Evolutionary conservation across 768 basidiomycete genomes (phyloP).

Genomic region (Kwoniella dendrophila): DNA sequence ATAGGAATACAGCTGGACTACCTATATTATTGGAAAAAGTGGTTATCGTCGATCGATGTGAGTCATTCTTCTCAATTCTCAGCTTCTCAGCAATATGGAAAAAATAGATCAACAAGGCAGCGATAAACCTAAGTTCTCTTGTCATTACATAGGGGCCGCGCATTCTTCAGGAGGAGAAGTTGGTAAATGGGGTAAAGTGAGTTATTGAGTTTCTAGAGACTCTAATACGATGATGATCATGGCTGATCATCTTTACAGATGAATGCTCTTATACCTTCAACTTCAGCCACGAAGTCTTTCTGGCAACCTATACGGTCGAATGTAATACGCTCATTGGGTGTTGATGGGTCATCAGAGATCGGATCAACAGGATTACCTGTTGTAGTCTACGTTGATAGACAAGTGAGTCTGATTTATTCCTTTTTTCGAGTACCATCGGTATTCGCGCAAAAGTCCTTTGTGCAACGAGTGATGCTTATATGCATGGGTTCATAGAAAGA

Average conservation of each 20-base stretch:
- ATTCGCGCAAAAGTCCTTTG: no score
- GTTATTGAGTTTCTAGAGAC: background rate
- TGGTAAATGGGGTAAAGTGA: slow-evolving; percentile 49
- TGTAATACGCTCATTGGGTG: slow-evolving; percentile 36
- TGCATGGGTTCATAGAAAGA: slow-evolving; percentile 26
- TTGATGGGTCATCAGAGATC: slow-evolving; percentile 27
- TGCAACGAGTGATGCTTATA: background rate
- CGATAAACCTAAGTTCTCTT: background rate
- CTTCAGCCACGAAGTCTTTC: slow-evolving; percentile 23
- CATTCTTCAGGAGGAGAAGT: slow-evolving; percentile 43
- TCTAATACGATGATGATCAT: background rate
- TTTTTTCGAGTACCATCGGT: background rate
- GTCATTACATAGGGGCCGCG: slow-evolving; percentile 30
- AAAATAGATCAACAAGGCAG: background rate
- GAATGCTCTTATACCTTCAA: slow-evolving; percentile 35
- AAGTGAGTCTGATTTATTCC: slow-evolving; percentile 28
- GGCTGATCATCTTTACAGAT: slow-evolving; percentile 19
- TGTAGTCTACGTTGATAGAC: slow-evolving; percentile 50
- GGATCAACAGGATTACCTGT: slow-evolving; percentile 41
- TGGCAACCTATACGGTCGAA: slow-evolving; percentile 36
- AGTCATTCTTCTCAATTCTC: no score
- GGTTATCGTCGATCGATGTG: slow-evolving; percentile 52
- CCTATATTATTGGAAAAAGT: slow-evolving; percentile 46
- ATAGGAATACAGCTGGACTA: slow-evolving; percentile 34
- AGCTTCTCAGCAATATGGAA: no score